Evolutionary conservation across 805 yeast species (phyloP).

Genomic region (Saccharomycopsis fibuligera): DNA sequence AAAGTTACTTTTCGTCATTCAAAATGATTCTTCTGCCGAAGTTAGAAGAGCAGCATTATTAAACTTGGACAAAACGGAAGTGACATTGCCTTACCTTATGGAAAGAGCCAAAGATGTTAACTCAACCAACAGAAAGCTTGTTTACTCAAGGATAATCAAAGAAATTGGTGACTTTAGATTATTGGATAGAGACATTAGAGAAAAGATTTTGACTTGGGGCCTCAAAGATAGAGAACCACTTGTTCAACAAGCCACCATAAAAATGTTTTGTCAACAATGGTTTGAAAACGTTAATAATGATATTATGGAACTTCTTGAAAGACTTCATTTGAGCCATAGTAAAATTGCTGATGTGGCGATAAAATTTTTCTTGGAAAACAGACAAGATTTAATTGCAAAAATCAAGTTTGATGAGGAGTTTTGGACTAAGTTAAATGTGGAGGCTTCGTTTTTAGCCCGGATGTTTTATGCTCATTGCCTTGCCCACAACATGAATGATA

Average conservation of each 20-base stretch:
- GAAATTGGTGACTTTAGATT: constrained; percentile 58
- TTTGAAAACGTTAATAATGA: constrained; percentile 60
- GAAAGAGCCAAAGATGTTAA: constrained; percentile 82
- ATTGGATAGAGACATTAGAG: constrained; percentile 51
- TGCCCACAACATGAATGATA: constrained; percentile 42
- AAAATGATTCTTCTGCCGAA: constrained; percentile 79
- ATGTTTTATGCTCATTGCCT: constrained; percentile 60
- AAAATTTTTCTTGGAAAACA: constrained; percentile 50
- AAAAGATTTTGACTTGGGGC: constrained; percentile 74
- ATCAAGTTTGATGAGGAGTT: constrained; percentile 56
- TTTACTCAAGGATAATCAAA: constrained; percentile 62
- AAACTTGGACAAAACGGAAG: constrained; percentile 51
- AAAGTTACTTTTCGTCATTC: constrained; percentile 45
- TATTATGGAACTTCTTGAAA: constrained; percentile 61
- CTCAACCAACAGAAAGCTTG: constrained; percentile 60
- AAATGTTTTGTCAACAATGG: constrained; percentile 71
- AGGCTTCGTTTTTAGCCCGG: constrained; percentile 65
- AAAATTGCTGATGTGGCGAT: constrained; percentile 64
- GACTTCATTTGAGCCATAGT: constrained; percentile 63
- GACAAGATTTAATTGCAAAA: constrained; percentile 56
- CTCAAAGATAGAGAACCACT: constrained; percentile 74
- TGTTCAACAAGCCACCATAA: constrained; percentile 66
- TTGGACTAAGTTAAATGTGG: constrained; percentile 69
- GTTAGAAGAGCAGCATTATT: constrained; percentile 80
- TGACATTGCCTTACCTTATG: constrained; percentile 52